Conservation (phyloP, 139 green algal genomes). For the Micractinium conductrix region DNA sequence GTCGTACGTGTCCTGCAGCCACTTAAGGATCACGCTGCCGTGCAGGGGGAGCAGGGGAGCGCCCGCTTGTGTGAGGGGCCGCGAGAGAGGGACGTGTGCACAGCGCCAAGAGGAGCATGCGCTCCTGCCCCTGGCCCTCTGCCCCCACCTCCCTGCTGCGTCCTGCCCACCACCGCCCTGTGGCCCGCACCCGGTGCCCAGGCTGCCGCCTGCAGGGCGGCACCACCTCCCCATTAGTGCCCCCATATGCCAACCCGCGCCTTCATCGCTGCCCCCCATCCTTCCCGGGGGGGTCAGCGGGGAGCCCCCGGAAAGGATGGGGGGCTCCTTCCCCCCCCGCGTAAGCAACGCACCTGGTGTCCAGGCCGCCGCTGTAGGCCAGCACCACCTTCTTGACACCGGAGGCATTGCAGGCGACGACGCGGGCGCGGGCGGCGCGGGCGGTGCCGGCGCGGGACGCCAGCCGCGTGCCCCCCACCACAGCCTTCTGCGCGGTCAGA, state of each 20-base stretch:
- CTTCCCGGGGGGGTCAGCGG: too few relatives aligned
- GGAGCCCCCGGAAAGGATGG: too few relatives aligned
- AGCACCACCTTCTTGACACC: conserved; percentile 74
- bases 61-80: not conserved
- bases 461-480: conserved; percentile 20
- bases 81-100: conserved; percentile 91
- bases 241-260: too few relatives aligned
- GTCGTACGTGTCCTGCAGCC: conserved; percentile 88
- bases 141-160: too few relatives aligned
- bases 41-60: not conserved
- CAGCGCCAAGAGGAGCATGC: not conserved
- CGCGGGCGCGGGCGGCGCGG: not conserved
- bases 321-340: too few relatives aligned
- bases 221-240: too few relatives aligned
- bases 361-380: not conserved
- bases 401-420: not conserved
- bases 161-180: too few relatives aligned
- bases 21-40: not conserved
- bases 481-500: conserved; percentile 9
- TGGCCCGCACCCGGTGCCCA: too few relatives aligned
- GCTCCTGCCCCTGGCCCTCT: too few relatives aligned
- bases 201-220: too few relatives aligned
- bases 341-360: too few relatives aligned
- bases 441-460: not conserved
- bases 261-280: too few relatives aligned